phyloP scores from a whole-genome alignment of 2,329 filamentous ascomycete genomes.

The Periconia digitata region DNA sequence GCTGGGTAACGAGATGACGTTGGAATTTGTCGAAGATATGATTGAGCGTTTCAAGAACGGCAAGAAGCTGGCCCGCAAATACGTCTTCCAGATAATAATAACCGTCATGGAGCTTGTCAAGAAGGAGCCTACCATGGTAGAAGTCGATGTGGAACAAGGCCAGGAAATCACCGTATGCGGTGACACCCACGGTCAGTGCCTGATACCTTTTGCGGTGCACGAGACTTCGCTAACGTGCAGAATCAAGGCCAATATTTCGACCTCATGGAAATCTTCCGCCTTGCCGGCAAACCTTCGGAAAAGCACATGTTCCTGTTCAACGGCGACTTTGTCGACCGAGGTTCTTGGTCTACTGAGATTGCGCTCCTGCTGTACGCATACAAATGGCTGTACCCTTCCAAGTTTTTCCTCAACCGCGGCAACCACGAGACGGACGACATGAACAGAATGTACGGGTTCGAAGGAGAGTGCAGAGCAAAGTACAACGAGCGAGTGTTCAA shows the following conservation, averaged over 20 bases:
- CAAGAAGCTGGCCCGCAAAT: constrained; percentile 94
- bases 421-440: constrained; percentile 99
- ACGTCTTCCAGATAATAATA: constrained; percentile 93
- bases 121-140: constrained; percentile 95
- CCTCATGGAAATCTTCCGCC: constrained; percentile 90
- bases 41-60: constrained; percentile 64
- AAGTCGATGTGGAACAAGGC: constrained; percentile 77
- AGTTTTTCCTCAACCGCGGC: constrained; percentile 93
- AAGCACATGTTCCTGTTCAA: constrained; percentile 97
- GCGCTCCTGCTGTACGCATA: constrained; percentile 91
- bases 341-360: constrained; percentile 98
- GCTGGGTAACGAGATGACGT: constrained; percentile 82
- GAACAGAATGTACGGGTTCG: constrained; percentile 98
- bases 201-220: neutral
- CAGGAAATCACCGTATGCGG: constrained; percentile 90
- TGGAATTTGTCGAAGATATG: constrained; percentile 65
- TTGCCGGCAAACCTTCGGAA: constrained; percentile 82
- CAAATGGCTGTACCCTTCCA: constrained; percentile 88
- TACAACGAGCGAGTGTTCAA: constrained; percentile 97
- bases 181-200: constrained; percentile 69
- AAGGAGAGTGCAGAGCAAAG: constrained; percentile 97
- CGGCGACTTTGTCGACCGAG: constrained; percentile 96
- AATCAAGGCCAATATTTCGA: constrained; percentile 89
- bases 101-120: constrained; percentile 88
- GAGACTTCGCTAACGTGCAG: constrained; percentile 6